Conservation (phyloP, 306 rosid genomes). For the Gillenia trifoliata region DNA sequence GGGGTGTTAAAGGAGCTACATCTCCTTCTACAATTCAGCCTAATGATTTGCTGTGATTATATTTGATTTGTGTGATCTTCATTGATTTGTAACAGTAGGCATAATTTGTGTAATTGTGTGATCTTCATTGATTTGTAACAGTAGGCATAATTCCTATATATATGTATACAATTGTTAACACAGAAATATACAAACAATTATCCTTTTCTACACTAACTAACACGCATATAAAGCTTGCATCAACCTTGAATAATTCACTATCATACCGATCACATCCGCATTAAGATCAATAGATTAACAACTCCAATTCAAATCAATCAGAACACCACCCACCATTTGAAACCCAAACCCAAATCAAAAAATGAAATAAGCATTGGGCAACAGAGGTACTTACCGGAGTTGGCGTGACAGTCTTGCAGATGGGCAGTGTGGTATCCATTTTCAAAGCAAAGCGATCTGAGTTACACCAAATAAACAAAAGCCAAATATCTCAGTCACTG, state of each 20-base stretch:
- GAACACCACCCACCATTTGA: neutral
- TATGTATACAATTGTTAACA: no score
- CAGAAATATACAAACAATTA: no score
- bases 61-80: no score
- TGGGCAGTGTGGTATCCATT: constrained; percentile 68
- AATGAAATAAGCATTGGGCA: neutral
- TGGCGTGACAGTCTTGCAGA: constrained; percentile 56
- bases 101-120: no score
- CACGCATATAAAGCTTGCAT: neutral
- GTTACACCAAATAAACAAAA: neutral
- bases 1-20: no score
- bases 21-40: no score
- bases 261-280: neutral
- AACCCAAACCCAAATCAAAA: neutral
- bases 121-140: no score
- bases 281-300: neutral
- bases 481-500: neutral
- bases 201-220: no score
- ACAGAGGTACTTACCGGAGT: constrained; percentile 38
- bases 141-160: no score
- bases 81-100: no score
- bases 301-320: constrained; percentile 1
- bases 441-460: constrained; percentile 9
- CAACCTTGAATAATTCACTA: neutral
- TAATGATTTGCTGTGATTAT: no score